Base-by-base conservation (phyloP, 2,329 filamentous ascomycete species). In the Penicillium rolfsii region DNA sequence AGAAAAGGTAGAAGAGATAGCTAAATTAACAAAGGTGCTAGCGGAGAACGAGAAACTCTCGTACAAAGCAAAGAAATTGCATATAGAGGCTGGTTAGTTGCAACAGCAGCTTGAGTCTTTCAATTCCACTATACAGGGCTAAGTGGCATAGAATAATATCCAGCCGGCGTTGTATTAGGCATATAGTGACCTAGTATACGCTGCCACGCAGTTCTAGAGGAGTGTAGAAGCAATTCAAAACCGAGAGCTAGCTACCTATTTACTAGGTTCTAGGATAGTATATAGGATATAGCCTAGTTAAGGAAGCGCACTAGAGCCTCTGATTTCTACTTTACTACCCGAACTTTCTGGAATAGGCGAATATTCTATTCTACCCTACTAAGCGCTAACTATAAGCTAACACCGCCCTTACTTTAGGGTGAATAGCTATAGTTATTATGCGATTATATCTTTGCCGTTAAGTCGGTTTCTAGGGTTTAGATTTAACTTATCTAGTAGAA, bases 41-140 rank as follows among this genome's bases (percentile, higher is more conserved):
- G 45, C 45, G 45, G 45, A 48, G 45, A 48, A 48, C 22, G 45
- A 48, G 45, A 48, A 30, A 48, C 45, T 48, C 11, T 48, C 45
- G 24, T 16, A 8, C 45, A 24, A 48, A 48, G 45, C 45, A 28
- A 48, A 48, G 14, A 48, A 48, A 48, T 48, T 48, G 45, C 45
- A 48, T 11, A 28, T 28, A 24, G 22, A 48, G 45, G 45, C 22
- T 48, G 45, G 45, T 28, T 19, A 41, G 40, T 41, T 22, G 40
- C 40, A 41, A 41, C 40, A 41, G 40, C n/a, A 41, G 40, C 40
- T 41, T 41, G 40, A 41, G 40, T 41, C 40, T 41, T 41, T 41
- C 40, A 41, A 41, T 41, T 22, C 40, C n/a, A 41, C 40, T 19
- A 41, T 41, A 7, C 40, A 41, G 40, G 40, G 40, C 40, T 19